Percentiles rank a stretch among this genome's conserved stretches.
These are phyloP conservation scores for Volvox reticuliferus DNA, from an alignment of 139 green algal genomes.

Conservation along the genomic window DNA sequence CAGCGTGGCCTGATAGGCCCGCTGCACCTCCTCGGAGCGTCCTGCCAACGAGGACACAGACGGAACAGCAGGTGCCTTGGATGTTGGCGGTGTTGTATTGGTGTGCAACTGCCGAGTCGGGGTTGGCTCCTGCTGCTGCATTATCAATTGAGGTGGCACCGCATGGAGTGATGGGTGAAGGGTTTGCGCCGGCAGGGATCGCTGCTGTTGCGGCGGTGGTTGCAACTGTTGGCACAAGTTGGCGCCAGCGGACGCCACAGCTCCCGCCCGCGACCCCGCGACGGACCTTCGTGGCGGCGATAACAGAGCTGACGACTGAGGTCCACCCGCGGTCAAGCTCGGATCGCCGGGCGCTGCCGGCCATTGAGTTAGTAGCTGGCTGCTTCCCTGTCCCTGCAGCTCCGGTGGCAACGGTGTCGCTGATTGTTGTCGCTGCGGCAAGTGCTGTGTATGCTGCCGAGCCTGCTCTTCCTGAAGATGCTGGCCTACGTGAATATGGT, in stretches of 20 bases:
- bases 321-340: neutral
- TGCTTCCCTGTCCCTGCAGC: neutral
- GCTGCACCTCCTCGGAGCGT: constrained; percentile 16
- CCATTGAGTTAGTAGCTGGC: neutral
- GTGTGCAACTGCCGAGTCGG: no score
- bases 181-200: neutral
- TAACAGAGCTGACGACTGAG: neutral
- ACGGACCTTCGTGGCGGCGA: neutral
- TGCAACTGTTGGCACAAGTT: neutral
- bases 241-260: neutral
- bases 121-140: neutral
- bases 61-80: neutral
- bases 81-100: neutral
- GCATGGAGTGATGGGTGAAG: neutral
- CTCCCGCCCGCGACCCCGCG: no score
- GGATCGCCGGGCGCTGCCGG: neutral
- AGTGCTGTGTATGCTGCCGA: neutral
- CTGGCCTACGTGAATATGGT: no score
- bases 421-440: neutral
- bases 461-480: no score
- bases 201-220: neutral
- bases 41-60: neutral
- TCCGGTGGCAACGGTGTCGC: neutral
- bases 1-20: constrained; percentile 2
- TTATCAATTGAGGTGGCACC: neutral